Percentiles rank a stretch among this genome's conserved stretches.
phyloP scores from a whole-genome alignment of 257 asterid species.

The Solanum tarapatanum region DNA sequence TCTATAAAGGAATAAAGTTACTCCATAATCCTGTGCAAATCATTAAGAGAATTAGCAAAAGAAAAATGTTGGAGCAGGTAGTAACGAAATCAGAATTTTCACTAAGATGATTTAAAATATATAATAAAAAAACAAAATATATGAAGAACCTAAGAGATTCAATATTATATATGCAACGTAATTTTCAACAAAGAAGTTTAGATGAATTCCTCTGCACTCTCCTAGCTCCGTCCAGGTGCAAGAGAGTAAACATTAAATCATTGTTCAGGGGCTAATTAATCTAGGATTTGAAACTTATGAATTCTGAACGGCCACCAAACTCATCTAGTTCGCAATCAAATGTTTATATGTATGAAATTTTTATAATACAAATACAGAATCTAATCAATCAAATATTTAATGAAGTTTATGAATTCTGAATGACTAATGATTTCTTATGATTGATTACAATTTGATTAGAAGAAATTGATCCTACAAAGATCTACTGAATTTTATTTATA shows the following conservation, averaged over 20 bases:
- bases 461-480: not conserved
- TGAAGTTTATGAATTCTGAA: not conserved
- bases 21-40: slow-evolving; percentile 6
- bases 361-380: not conserved
- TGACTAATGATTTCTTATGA: not conserved
- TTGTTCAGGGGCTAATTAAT: not conserved
- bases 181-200: not conserved
- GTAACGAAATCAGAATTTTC: not conserved
- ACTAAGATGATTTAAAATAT: not conserved
- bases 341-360: not conserved
- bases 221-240: not conserved
- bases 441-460: too few species aligned
- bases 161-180: not conserved
- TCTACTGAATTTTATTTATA: not conserved
- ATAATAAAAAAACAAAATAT: not conserved
- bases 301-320: not conserved
- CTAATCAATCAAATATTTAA: not conserved
- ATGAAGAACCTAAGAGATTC: not conserved
- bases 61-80: not conserved
- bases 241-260: not conserved
- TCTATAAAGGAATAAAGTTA: slow-evolving; percentile 11
- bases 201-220: not conserved
- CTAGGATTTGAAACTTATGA: not conserved
- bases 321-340: not conserved
- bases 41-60: not conserved